Evolutionary conservation across 2,329 filamentous ascomycete species (phyloP).

Genomic region (Colletotrichum graminicola): DNA sequence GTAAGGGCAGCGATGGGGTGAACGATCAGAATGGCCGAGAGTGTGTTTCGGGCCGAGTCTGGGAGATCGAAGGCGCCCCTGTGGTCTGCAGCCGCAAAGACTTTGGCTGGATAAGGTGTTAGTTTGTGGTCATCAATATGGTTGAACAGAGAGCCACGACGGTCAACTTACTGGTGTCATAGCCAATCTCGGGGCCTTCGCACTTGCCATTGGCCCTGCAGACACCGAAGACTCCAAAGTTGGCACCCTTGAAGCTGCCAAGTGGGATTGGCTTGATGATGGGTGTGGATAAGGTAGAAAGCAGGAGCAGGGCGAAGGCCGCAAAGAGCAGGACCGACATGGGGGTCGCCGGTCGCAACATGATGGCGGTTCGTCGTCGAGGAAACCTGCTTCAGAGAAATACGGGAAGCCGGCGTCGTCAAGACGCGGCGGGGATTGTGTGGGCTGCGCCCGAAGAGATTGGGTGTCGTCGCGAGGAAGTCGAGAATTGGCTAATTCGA

Average conservation of each 20-base stretch:
- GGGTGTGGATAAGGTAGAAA: slow-evolving; percentile 92
- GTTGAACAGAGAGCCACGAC: background rate
- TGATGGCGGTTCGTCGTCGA: slow-evolving; percentile 59
- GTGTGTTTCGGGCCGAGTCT: slow-evolving; percentile 64
- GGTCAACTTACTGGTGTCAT: slow-evolving; percentile 77
- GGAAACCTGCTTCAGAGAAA: slow-evolving; percentile 53
- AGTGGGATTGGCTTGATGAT: slow-evolving; percentile 88
- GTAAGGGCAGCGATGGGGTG: slow-evolving; percentile 92
- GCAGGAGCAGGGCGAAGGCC: slow-evolving; percentile 86
- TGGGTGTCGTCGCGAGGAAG: slow-evolving; percentile 11
- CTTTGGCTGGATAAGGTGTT: slow-evolving; percentile 13
- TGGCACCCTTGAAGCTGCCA: slow-evolving; percentile 79
- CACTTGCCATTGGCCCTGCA: slow-evolving; percentile 75
- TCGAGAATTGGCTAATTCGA: slow-evolving; percentile 19
- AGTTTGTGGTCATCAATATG: slow-evolving; percentile 9
- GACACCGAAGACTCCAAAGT: slow-evolving; percentile 94
- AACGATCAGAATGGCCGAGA: slow-evolving; percentile 92
- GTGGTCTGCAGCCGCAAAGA: slow-evolving; percentile 44
- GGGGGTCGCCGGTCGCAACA: slow-evolving; percentile 93
- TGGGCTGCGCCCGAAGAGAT: slow-evolving; percentile 8
- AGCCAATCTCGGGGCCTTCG: slow-evolving; percentile 83
- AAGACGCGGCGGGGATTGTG: slow-evolving; percentile 56
- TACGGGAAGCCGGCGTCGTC: slow-evolving; percentile 55
- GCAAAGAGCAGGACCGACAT: slow-evolving; percentile 86
- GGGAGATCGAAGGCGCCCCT: slow-evolving; percentile 68